Percentiles rank a stretch among this genome's conserved stretches.
Conservation (phyloP, 1,284 basidiomycete species). For the Xerocomus nothofagi region DNA sequence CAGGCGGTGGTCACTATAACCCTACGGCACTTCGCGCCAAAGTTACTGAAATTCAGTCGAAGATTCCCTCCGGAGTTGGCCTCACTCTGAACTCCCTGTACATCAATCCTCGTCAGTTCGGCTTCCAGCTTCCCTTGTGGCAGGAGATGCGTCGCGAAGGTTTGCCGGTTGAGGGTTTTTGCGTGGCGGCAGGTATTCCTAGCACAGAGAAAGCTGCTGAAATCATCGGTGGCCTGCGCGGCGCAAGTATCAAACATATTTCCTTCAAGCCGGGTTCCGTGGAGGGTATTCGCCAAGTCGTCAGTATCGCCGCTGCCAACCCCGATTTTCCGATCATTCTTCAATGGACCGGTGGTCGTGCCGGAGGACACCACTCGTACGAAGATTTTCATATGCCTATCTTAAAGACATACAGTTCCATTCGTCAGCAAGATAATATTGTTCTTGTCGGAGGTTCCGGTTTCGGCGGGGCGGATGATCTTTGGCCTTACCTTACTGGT, state of each 20-base stretch:
- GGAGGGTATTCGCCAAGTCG: slow-evolving; percentile 95
- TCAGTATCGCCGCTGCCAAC: slow-evolving; percentile 93
- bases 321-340: slow-evolving; percentile 98
- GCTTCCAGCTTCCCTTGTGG: slow-evolving; percentile 97
- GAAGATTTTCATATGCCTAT: slow-evolving; percentile 99
- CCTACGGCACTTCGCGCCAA: slow-evolving; percentile 85
- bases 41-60: slow-evolving; percentile 84
- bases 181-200: slow-evolving; percentile 95
- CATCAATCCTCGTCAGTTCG: slow-evolving; percentile 97
- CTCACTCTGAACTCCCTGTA: slow-evolving; percentile 95
- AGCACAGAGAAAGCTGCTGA: slow-evolving; percentile 92
- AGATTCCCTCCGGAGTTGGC: slow-evolving; percentile 84
- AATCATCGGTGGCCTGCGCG: slow-evolving; percentile 79
- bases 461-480: slow-evolving; percentile 92
- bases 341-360: slow-evolving; percentile 99
- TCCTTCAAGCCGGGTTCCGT: slow-evolving; percentile 98
- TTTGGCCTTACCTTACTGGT: slow-evolving; percentile 97
- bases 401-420: slow-evolving; percentile 85
- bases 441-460: slow-evolving; percentile 94
- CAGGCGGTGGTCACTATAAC: slow-evolving; percentile 97
- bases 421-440: slow-evolving; percentile 89
- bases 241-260: slow-evolving; percentile 89
- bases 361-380: slow-evolving; percentile 98
- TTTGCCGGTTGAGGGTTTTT: slow-evolving; percentile 95
- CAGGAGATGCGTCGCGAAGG: slow-evolving; percentile 97